Percentiles rank a stretch among this genome's conserved stretches.
Evolutionary conservation across 148 eudicot species (phyloP).

Genomic region (Chenopodium suecicum): DNA sequence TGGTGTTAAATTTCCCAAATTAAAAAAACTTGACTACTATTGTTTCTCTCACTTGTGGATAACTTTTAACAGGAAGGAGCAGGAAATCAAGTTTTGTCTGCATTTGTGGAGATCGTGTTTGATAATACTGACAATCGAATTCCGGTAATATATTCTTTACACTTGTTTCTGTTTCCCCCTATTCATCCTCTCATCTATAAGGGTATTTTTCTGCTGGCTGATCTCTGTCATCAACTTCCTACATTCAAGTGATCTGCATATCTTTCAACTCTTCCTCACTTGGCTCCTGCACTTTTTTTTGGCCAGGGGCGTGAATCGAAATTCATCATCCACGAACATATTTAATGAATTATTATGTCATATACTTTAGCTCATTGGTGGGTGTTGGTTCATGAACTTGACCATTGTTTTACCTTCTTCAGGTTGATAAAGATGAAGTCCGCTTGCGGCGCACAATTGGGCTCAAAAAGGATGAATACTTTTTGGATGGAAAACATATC

Average conservation of each 20-base stretch:
- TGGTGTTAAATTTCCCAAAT: neutral
- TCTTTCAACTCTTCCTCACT: neutral
- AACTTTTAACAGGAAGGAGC: constrained; percentile 75
- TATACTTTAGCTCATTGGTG: neutral
- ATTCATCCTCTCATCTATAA: neutral
- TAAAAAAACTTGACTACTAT: constrained; percentile 1
- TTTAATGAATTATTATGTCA: neutral
- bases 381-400: constrained; percentile 1
- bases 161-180: neutral
- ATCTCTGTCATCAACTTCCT: neutral
- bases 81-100: constrained; percentile 88
- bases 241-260: neutral
- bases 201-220: neutral
- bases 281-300: neutral
- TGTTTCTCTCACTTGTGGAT: constrained; percentile 16
- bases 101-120: constrained; percentile 98
- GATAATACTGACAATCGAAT: constrained; percentile 93
- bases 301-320: neutral
- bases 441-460: constrained; percentile 91
- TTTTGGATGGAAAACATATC: constrained; percentile 96
- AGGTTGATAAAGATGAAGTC: constrained; percentile 98
- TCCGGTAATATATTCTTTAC: constrained; percentile 51
- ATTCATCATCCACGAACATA: neutral
- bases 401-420: constrained; percentile 6
- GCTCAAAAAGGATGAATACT: constrained; percentile 91